phyloP scores from a whole-genome alignment of 768 basidiomycete species.

The Hemileccinum impolitum region DNA sequence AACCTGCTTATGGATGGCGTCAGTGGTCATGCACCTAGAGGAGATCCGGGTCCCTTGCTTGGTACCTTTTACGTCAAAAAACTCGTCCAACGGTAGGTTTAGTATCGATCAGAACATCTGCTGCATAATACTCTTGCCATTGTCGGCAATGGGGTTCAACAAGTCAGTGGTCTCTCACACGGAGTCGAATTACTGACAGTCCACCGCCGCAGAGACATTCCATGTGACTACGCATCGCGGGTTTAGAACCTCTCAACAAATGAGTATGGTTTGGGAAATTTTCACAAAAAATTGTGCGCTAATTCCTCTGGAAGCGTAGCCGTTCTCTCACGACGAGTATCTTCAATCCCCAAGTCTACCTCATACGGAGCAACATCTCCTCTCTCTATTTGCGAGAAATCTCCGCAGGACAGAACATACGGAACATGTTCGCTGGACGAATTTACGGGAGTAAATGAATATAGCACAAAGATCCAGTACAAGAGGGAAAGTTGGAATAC shows the following conservation, averaged over 20 bases:
- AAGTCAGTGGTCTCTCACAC: slow-evolving; percentile 23
- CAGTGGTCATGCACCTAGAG: slow-evolving; percentile 34
- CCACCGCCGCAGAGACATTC: slow-evolving; percentile 27
- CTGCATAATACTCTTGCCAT: slow-evolving; percentile 24
- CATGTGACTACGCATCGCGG: slow-evolving; percentile 30
- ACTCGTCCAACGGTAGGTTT: slow-evolving; percentile 36
- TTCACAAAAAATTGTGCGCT: slow-evolving; percentile 32
- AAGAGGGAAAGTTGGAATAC: slow-evolving; percentile 35
- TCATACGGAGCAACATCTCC: slow-evolving; percentile 41
- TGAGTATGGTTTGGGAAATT: slow-evolving; percentile 43
- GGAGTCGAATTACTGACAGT: background rate
- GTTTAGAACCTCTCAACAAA: slow-evolving; percentile 38
- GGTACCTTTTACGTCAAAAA: slow-evolving; percentile 38
- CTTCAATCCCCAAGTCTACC: slow-evolving; percentile 37
- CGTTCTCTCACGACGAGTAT: slow-evolving; percentile 14
- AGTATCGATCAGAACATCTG: background rate
- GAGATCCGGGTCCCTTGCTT: slow-evolving; percentile 33
- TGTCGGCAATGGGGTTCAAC: slow-evolving; percentile 38
- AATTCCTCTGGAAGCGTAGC: background rate
- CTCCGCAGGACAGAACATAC: slow-evolving; percentile 26
- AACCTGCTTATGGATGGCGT: slow-evolving; percentile 37
- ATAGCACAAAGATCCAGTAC: slow-evolving; percentile 27
- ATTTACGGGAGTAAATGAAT: slow-evolving; percentile 31
- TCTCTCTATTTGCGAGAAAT: slow-evolving; percentile 33
- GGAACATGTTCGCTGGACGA: slow-evolving; percentile 38